These are phyloP conservation scores for Isabelozyma heimii DNA, from an alignment of 805 yeast species.

Conservation along the genomic window DNA sequence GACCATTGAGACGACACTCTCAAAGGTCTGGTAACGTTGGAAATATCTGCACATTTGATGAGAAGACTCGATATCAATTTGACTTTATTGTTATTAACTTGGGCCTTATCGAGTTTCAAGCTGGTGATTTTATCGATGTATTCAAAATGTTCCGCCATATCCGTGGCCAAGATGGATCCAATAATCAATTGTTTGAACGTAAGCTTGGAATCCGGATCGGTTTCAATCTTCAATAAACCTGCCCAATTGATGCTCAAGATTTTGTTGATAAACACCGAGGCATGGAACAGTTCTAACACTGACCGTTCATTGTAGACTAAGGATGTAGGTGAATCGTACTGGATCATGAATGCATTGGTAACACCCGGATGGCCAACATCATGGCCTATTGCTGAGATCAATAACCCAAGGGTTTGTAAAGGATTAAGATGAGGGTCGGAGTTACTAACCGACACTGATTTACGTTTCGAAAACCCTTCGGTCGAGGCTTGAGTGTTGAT, in stretches of 20 bases:
- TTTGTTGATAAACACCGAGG: slow-evolving; percentile 53
- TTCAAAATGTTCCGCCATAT: slow-evolving; percentile 85
- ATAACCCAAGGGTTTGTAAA: slow-evolving; percentile 54
- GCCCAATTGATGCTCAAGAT: slow-evolving; percentile 38
- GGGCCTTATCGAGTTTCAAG: slow-evolving; percentile 16
- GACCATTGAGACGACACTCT: slow-evolving; percentile 86
- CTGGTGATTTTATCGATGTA: slow-evolving; percentile 56
- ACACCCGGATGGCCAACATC: slow-evolving; percentile 97
- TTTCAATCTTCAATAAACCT: slow-evolving; percentile 16
- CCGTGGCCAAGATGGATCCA: slow-evolving; percentile 57
- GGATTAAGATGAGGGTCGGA: slow-evolving; percentile 26
- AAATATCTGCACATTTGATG: slow-evolving; percentile 93
- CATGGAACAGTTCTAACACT: slow-evolving; percentile 81
- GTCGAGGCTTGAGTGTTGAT: neutral
- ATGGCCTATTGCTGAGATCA: slow-evolving; percentile 88
- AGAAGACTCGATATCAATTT: slow-evolving; percentile 62
- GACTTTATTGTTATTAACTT: slow-evolving; percentile 18
- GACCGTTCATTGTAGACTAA: slow-evolving; percentile 59
- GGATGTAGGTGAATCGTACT: slow-evolving; percentile 62
- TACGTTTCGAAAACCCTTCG: neutral
- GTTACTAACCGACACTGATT: neutral
- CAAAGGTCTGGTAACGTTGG: slow-evolving; percentile 84
- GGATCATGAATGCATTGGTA: slow-evolving; percentile 70
- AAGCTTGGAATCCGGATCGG: slow-evolving; percentile 14
- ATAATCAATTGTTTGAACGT: slow-evolving; percentile 28